Conservation (phyloP, 805 yeast genomes). For the Zygosaccharomyces gambellarensis region DNA sequence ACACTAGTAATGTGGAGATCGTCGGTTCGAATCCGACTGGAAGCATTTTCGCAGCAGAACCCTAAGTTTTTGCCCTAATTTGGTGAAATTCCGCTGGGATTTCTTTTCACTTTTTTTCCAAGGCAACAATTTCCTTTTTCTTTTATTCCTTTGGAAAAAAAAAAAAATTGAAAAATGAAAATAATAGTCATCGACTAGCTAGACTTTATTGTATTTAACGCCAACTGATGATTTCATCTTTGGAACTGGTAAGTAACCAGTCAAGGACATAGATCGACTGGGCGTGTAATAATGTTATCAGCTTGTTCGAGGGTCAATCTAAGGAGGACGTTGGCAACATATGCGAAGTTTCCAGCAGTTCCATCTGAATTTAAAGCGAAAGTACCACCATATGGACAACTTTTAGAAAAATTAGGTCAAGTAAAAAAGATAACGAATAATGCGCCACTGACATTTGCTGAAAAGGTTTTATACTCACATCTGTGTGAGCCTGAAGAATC, state of each 20-base stretch:
- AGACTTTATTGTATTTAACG: too few relatives aligned
- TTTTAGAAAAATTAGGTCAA: slow-evolving; percentile 54
- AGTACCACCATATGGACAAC: slow-evolving; percentile 83
- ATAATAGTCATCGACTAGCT: background rate
- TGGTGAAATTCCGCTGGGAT: slow-evolving; percentile 13
- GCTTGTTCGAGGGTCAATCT: slow-evolving; percentile 17
- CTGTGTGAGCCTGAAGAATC: slow-evolving; percentile 81
- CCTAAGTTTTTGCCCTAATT: background rate
- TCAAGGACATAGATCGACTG: background rate
- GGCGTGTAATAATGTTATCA: slow-evolving; percentile 20
- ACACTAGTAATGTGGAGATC: slow-evolving; percentile 85
- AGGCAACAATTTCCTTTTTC: too few relatives aligned
- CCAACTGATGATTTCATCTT: too few relatives aligned
- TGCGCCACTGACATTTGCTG: slow-evolving; percentile 86
- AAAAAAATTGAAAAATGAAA: background rate
- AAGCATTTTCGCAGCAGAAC: slow-evolving; percentile 37
- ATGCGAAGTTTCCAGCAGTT: slow-evolving; percentile 32
- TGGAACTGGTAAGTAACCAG: too few relatives aligned
- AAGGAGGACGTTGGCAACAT: slow-evolving; percentile 25
- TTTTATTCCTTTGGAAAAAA: background rate
- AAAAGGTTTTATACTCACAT: slow-evolving; percentile 90
- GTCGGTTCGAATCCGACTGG: slow-evolving; percentile 73
- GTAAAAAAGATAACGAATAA: slow-evolving; percentile 65
- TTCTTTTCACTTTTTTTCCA: too few relatives aligned
- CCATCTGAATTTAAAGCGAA: slow-evolving; percentile 63